Evolutionary conservation across 768 basidiomycete species (phyloP).

Genomic region (Sporobolomyces phaffii): DNA sequence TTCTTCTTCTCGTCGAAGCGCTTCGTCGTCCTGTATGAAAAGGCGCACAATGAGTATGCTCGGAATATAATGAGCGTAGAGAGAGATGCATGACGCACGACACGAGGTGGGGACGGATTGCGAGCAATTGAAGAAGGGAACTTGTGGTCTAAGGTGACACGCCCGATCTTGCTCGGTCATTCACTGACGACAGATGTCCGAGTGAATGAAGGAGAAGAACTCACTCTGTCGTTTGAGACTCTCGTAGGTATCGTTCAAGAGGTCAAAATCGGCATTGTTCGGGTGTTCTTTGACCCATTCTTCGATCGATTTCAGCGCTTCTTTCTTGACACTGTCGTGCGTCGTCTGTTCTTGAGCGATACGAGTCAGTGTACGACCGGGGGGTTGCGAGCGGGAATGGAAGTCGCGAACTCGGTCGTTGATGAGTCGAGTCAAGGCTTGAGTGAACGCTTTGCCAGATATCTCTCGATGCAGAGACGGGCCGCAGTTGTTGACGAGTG

Average conservation of each 20-base stretch:
- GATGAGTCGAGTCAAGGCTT: conserved; percentile 76
- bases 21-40: conserved; percentile 60
- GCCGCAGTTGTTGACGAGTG: conserved; percentile 85
- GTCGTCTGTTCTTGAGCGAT: conserved; percentile 57
- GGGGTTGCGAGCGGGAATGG: neutral
- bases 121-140: conserved; percentile 12
- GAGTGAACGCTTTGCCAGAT: conserved; percentile 82
- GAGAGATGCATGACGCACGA: neutral
- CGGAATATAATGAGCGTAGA: no score
- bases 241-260: conserved; percentile 87
- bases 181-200: neutral
- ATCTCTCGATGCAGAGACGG: conserved; percentile 76
- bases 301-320: conserved; percentile 65
- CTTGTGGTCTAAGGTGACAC: conserved; percentile 10
- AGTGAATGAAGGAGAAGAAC: conserved; percentile 29
- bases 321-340: conserved; percentile 79
- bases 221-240: conserved; percentile 74
- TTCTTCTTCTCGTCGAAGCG: conserved; percentile 79
- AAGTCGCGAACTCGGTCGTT: conserved; percentile 64
- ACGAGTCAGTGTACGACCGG: no score
- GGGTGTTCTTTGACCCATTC: conserved; percentile 81
- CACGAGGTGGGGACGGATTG: neutral
- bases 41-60: neutral
- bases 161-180: no score
- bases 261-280: conserved; percentile 66